Evolutionary conservation across 2,329 filamentous ascomycete genomes (phyloP).

Genomic region (Colletotrichum sp.): DNA sequence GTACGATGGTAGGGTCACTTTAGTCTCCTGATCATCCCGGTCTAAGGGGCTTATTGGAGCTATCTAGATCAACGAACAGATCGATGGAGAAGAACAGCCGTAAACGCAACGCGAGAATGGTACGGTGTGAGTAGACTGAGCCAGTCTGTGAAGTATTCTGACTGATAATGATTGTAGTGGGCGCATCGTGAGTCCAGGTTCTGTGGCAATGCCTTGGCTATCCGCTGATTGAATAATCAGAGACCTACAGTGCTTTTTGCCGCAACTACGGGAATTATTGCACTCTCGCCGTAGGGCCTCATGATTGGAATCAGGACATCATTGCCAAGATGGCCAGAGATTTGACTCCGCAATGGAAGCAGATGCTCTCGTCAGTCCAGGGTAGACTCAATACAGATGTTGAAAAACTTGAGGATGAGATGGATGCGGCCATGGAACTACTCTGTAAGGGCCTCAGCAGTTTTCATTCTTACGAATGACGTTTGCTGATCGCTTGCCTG

Average conservation of each 20-base stretch:
- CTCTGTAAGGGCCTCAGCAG: not conserved
- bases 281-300: conserved; percentile 29
- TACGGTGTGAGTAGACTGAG: conserved; percentile 33
- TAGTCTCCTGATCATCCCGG: not conserved
- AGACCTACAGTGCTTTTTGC: conserved; percentile 47
- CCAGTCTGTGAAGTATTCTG: not conserved
- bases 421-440: not conserved
- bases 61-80: not conserved
- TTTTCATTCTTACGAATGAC: not conserved
- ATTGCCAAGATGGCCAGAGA: conserved; percentile 40
- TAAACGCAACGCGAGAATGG: conserved; percentile 35
- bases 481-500: not conserved
- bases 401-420: not conserved
- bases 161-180: not conserved
- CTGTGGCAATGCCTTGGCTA: not conserved
- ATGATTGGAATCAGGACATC: conserved; percentile 52
- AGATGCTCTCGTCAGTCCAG: not conserved
- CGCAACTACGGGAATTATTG: conserved; percentile 41
- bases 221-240: conserved; percentile 17
- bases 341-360: conserved; percentile 36
- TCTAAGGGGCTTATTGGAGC: not conserved
- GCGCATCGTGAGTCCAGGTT: not conserved
- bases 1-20: not conserved
- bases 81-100: conserved; percentile 33
- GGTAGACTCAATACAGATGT: not conserved